Evolutionary conservation across 306 rosid genomes (phyloP).

Genomic region (Arachis stenosperma): DNA sequence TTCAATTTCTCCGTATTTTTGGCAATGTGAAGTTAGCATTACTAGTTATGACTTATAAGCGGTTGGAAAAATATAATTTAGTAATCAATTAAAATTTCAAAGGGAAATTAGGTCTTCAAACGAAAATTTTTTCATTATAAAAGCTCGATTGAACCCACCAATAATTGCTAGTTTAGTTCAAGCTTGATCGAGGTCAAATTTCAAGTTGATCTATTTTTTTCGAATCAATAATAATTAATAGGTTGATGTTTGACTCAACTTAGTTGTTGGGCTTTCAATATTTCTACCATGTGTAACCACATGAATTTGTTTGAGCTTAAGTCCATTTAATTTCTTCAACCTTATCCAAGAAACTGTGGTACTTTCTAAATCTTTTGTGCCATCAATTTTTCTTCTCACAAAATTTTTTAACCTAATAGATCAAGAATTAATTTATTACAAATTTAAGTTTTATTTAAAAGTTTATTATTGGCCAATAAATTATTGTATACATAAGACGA

Average conservation of each 20-base stretch:
- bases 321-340: no score
- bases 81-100: no score
- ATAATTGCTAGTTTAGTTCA: background rate
- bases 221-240: background rate
- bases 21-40: background rate
- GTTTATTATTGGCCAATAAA: no score
- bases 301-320: background rate
- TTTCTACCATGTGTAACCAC: background rate
- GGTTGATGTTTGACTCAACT: background rate
- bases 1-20: background rate
- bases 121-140: no score
- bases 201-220: background rate
- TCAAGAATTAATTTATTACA: no score
- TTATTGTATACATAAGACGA: no score
- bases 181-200: background rate
- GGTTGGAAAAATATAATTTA: no score
- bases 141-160: no score
- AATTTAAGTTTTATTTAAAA: no score
- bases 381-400: background rate
- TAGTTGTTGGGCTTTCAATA: background rate
- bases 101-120: no score
- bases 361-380: background rate
- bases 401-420: no score
- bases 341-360: background rate
- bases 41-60: no score